A percentile compares a stretch with the other conserved stretches of the same genome.
Evolutionary conservation across 495 filamentous ascomycete genomes (phyloP).

Genomic region (Podospora comata): DNA sequence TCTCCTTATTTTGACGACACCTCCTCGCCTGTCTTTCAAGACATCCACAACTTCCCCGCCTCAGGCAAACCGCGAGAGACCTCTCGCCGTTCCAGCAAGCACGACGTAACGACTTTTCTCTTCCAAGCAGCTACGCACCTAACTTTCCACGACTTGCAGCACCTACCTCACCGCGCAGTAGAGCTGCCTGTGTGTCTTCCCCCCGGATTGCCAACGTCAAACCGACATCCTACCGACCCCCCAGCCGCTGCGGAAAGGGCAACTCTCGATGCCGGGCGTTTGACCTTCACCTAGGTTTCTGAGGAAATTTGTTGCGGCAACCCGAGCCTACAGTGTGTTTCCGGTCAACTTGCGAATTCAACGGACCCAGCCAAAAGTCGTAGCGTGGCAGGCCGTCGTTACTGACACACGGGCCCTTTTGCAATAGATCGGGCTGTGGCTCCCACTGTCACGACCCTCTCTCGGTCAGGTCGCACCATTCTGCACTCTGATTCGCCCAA

Average conservation of each 20-base stretch:
- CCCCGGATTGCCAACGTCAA: neutral
- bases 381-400: slow-evolving; percentile 27
- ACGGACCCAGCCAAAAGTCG: slow-evolving; percentile 12
- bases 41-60: neutral
- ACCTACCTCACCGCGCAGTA: neutral
- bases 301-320: neutral
- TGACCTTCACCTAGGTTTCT: neutral
- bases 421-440: slow-evolving; percentile 25
- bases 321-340: neutral
- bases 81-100: neutral
- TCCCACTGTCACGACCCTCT: slow-evolving; percentile 2
- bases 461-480: slow-evolving; percentile 24
- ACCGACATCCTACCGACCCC: neutral
- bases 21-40: neutral
- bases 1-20: neutral
- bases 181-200: neutral
- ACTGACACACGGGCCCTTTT: slow-evolving; percentile 19
- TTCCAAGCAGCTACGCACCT: neutral
- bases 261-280: neutral
- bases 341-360: neutral
- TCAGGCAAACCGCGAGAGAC: neutral
- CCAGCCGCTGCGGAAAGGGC: neutral
- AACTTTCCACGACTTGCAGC: neutral
- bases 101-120: neutral
- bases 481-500: slow-evolving; percentile 34